phyloP scores from a whole-genome alignment of 768 basidiomycete genomes.

The Leucocoprinus birnbaumii region DNA sequence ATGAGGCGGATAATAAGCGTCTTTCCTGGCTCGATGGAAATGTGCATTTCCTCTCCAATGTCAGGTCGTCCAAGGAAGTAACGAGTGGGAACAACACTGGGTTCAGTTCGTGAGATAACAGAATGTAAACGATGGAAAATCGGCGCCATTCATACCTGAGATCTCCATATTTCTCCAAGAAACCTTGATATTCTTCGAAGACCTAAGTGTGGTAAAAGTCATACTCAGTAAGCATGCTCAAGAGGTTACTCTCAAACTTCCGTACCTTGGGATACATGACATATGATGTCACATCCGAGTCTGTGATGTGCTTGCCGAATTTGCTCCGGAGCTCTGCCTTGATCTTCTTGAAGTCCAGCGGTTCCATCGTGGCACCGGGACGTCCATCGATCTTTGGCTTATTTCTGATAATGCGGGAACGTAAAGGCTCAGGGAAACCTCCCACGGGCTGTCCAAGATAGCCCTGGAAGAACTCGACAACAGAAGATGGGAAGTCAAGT shows the following conservation, averaged over 20 bases:
- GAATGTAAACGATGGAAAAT: neutral
- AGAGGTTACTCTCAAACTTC: constrained; percentile 3
- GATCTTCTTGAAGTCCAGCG: constrained; percentile 94
- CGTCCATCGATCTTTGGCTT: constrained; percentile 92
- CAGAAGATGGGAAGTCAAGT: constrained; percentile 96
- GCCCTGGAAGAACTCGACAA: constrained; percentile 99
- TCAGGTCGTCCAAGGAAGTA: constrained; percentile 94
- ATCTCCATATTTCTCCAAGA: constrained; percentile 94
- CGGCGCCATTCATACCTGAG: constrained; percentile 58
- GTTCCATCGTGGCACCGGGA: constrained; percentile 84
- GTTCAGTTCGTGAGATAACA: constrained; percentile 13
- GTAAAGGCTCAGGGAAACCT: constrained; percentile 97
- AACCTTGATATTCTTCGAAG: constrained; percentile 95
- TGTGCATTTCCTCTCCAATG: constrained; percentile 94
- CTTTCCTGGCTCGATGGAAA: constrained; percentile 95
- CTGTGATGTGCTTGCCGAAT: constrained; percentile 93
- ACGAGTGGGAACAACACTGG: constrained; percentile 92
- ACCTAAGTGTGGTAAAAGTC: constrained; percentile 45
- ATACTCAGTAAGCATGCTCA: neutral
- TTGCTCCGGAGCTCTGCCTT: constrained; percentile 90
- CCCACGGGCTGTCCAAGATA: constrained; percentile 97
- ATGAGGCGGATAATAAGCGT: constrained; percentile 94
- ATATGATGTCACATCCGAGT: constrained; percentile 90
- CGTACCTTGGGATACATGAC: constrained; percentile 97
- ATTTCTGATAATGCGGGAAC: constrained; percentile 87